These are phyloP conservation scores for Dichotomopilus funicola DNA, from an alignment of 2,329 filamentous ascomycete genomes.

Conservation along the genomic window DNA sequence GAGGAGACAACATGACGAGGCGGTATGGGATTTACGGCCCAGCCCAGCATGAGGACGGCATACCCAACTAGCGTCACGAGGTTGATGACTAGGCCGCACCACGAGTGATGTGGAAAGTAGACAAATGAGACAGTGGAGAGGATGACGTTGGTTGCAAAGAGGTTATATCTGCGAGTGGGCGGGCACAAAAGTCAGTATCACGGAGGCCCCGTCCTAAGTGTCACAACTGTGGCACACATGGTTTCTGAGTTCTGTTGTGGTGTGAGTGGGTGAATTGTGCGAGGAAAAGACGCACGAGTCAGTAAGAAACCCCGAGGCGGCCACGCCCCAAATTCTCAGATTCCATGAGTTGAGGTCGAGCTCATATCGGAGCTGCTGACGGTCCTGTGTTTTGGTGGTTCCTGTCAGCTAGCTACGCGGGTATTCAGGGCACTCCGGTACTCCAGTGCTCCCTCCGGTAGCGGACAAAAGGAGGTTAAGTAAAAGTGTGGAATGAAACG, in stretches of 20 bases:
- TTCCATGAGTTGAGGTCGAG: constrained; percentile 51
- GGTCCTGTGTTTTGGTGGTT: constrained; percentile 33
- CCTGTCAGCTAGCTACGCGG: too few relatives aligned
- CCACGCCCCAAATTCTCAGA: constrained; percentile 47
- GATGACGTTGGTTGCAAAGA: constrained; percentile 50
- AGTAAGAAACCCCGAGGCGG: constrained; percentile 48
- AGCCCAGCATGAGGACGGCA: background rate
- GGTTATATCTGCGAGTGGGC: constrained; percentile 38
- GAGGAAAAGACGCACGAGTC: constrained; percentile 38
- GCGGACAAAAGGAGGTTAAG: background rate
- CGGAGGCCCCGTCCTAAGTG: too few relatives aligned
- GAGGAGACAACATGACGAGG: background rate
- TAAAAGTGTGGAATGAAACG: background rate
- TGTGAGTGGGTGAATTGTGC: background rate
- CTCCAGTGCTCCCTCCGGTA: background rate
- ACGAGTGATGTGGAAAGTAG: constrained; percentile 42
- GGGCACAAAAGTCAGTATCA: too few relatives aligned
- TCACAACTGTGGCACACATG: too few relatives aligned
- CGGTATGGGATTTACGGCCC: too few relatives aligned
- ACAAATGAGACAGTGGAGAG: constrained; percentile 47
- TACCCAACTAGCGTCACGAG: constrained; percentile 44
- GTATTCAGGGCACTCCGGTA: background rate
- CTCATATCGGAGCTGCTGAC: constrained; percentile 46
- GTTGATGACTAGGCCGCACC: constrained; percentile 44
- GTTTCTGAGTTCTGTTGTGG: too few relatives aligned